Percentiles rank a stretch among this genome's conserved stretches.
Evolutionary conservation across 495 filamentous ascomycete genomes (phyloP).

Genomic region (Melanomma pulvis-pyrius): DNA sequence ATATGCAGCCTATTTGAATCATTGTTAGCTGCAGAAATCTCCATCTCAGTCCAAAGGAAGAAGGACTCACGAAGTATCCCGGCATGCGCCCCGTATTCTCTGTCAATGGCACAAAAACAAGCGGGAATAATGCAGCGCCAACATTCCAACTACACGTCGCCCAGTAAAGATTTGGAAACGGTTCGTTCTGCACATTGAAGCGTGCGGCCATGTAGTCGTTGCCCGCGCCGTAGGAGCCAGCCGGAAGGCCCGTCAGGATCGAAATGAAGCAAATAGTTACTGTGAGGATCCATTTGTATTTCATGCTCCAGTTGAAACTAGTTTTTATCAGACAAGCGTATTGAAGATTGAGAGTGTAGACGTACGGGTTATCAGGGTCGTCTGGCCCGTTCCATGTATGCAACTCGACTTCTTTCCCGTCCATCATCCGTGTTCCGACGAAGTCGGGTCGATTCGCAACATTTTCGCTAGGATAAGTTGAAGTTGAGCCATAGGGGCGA

Average conservation of each 20-base stretch:
- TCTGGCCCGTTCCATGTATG: slow-evolving; percentile 46
- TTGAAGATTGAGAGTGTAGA: background rate
- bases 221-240: slow-evolving; percentile 49
- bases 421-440: background rate
- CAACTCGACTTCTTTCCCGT: slow-evolving; percentile 43
- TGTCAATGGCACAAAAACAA: slow-evolving; percentile 25
- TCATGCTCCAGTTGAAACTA: slow-evolving; percentile 28
- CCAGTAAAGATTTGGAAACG: slow-evolving; percentile 50
- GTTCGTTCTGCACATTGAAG: slow-evolving; percentile 51
- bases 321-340: background rate
- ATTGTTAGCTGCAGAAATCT: background rate
- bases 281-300: slow-evolving; percentile 49
- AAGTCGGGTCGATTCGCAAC: background rate
- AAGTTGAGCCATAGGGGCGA: background rate
- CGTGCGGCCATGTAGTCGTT: slow-evolving; percentile 47
- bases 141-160: slow-evolving; percentile 31
- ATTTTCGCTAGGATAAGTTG: background rate
- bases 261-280: slow-evolving; percentile 52
- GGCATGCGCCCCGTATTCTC: slow-evolving; percentile 31
- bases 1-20: slow-evolving; percentile 11
- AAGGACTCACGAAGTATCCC: slow-evolving; percentile 21
- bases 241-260: slow-evolving; percentile 50
- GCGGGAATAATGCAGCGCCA: slow-evolving; percentile 26
- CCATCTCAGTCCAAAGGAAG: background rate
- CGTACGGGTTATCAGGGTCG: slow-evolving; percentile 41